Evolutionary conservation across 192 early-diverging fungal species (phyloP), one percentile per base, ranked within the genome.

Genomic region (Anaeromyces robustus): DNA sequence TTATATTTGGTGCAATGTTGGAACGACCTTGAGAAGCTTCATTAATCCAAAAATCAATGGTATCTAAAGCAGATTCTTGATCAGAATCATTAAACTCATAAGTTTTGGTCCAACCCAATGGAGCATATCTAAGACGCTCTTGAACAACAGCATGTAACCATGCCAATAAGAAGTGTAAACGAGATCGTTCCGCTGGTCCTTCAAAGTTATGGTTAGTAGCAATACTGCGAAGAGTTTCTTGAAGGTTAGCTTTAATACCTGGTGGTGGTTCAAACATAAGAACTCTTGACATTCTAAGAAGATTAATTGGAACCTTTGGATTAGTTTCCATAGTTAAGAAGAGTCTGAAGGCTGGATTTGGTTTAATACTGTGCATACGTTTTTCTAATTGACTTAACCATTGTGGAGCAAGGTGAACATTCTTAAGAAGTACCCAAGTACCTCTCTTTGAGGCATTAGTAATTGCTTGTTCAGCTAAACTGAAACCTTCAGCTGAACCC

Each of bases 61-160:
- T 95, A 26, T 87, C 88, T 32, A 97, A 82, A 0, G 94, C 95
- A 84, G 96, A 97, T 59, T 96, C 94, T 83, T 94, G 93, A 86
- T 99, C 97, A 11, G 97, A 93, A 81, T 99, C 98, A 84, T 96
- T 98, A 84, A 99, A 99, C 84, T 99, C 98, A 83, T 99, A 99
- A 2, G 86, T 82, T 86, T 96, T 97, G 17, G 96, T 93, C 98
- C 98, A 99, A 29, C 98, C 98, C 32, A 99, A 88, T 68, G 98
- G 98, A 26, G 92, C 92, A 84, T 99, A 99, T 16, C 98, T 93
- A 34, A 98, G 89, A 78, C 98, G 95, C 88, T 99, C 98, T 82
- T 96, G 87, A 12, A 97, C 91, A 28, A 99, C 88, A 0, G 96
- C 92, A 87, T 99, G 97, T 79, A 99, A 87, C 98, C 98, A 99